Evolutionary conservation across 371 early-diverging fungal species (phyloP), one percentile per base, ranked within the genome.

Genomic region (Saksenaea vasiformis): DNA sequence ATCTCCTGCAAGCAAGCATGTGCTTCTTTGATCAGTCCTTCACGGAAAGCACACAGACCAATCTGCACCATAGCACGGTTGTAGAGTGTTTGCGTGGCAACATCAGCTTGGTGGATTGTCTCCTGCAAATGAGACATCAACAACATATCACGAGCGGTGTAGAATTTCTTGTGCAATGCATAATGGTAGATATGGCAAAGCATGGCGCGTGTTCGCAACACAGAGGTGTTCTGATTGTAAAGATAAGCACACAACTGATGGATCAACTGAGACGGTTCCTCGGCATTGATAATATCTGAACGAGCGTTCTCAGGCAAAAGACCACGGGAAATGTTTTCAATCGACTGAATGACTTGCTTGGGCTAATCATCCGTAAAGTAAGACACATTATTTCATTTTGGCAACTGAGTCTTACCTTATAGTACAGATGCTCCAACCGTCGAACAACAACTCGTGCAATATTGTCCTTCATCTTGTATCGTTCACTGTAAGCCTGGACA

Each of bases 51-150:
- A 66, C 93, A 92, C 63, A 99, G 85, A 69, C 98, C 99, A 61
- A 99, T 84, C 83, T 97, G 98, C 22, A 93, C 96, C 78, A 97
- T 87, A 13, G 96, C 88, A 58, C 99, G 91, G 87, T 99, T 99
- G 87, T 90, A 96, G 58, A 98, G 84, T 62, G 96, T 92, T 84
- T 97, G 98, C 22, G 96, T 98, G 57, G 86, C 82, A 63, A 97
- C 78, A 66, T 99, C 99, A 41, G 94, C 93, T 73, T 90, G 91
- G 44, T 87, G 87, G 60, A 96, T 91, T 61, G 89, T 87, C 63
- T 98, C 98, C 81, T 98, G 98, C 56, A 98, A 84, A 74, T 97
- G 98, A 41, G 96, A 96, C 96, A 98, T 96, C 71, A 98, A 87
- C 61, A 98, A 77, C 90, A 98, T 88, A 66, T 98, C 98, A 73